phyloP scores from a whole-genome alignment of 2,329 filamentous ascomycete species.

The Apiospora sp. region DNA sequence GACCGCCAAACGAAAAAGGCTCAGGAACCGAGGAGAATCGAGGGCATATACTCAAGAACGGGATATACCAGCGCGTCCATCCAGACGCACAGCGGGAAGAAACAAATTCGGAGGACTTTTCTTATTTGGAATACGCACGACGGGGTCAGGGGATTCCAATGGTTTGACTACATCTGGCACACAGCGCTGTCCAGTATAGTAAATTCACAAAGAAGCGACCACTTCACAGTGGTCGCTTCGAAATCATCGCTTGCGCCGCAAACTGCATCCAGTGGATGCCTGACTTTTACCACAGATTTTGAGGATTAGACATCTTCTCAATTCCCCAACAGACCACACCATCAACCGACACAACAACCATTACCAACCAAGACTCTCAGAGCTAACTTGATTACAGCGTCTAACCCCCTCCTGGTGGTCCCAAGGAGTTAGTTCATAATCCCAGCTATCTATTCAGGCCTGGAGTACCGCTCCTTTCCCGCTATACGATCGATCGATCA shows the following conservation, averaged over 20 bases:
- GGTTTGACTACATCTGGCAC: slow-evolving; percentile 14
- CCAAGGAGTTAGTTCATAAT: neutral
- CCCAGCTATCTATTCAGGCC: neutral
- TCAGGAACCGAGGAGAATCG: neutral
- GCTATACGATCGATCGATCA: neutral
- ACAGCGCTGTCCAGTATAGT: slow-evolving; percentile 12
- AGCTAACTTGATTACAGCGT: neutral
- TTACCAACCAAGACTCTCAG: neutral
- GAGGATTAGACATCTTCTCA: slow-evolving; percentile 2
- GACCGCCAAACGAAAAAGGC: neutral
- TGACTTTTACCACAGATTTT: slow-evolving; percentile 1
- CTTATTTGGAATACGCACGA: neutral
- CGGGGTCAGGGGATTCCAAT: neutral
- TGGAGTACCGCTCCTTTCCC: neutral
- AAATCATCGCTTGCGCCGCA: slow-evolving; percentile 8
- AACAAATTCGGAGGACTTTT: neutral
- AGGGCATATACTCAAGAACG: neutral
- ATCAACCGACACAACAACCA: neutral
- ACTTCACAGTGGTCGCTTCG: slow-evolving; percentile 9
- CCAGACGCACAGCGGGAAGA: slow-evolving; percentile 11
- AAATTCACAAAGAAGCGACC: slow-evolving; percentile 18
- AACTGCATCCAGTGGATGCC: slow-evolving; percentile 19
- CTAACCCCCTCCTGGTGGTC: neutral
- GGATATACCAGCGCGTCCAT: neutral
- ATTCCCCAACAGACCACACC: neutral